phyloP scores from a whole-genome alignment of 1,284 basidiomycete genomes.

The Xerocomus amazonicus region DNA sequence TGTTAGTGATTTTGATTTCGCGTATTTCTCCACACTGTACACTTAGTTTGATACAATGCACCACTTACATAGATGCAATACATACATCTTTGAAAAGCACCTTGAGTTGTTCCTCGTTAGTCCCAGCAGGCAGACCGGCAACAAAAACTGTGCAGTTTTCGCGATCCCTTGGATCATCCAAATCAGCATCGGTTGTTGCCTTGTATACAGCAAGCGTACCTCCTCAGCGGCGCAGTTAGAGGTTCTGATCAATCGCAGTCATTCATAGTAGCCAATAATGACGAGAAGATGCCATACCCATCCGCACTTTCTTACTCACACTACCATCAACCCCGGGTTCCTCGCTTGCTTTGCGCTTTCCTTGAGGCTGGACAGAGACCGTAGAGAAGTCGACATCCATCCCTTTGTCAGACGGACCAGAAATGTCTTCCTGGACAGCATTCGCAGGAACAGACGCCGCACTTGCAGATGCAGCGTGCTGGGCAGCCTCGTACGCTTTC shows the following conservation, averaged over 20 bases:
- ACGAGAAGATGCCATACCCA: constrained; percentile 40
- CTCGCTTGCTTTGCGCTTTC: constrained; percentile 66
- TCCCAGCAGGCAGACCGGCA: constrained; percentile 59
- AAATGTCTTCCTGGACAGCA: constrained; percentile 3
- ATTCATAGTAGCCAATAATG: neutral
- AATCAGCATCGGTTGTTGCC: neutral
- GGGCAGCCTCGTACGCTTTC: constrained; percentile 50
- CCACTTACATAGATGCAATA: constrained; percentile 12
- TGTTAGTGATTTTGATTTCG: constrained; percentile 69
- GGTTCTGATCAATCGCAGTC: constrained; percentile 35
- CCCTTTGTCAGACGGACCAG: constrained; percentile 9
- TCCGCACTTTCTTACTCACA: constrained; percentile 60
- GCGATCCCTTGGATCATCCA: constrained; percentile 66
- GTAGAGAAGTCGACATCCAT: constrained; percentile 54
- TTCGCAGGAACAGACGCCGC: constrained; percentile 32
- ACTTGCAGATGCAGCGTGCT: constrained; percentile 40
- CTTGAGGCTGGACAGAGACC: constrained; percentile 35
- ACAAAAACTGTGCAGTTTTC: constrained; percentile 94
- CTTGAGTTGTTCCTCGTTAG: constrained; percentile 64
- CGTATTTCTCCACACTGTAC: constrained; percentile 80
- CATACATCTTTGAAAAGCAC: constrained; percentile 83
- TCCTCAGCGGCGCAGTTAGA: constrained; percentile 51
- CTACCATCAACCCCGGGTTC: constrained; percentile 33
- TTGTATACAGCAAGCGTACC: constrained; percentile 40
- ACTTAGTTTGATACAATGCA: constrained; percentile 11